Base-by-base conservation (phyloP, 805 yeast genomes). In the Scheffersomyces ergatensis region DNA sequence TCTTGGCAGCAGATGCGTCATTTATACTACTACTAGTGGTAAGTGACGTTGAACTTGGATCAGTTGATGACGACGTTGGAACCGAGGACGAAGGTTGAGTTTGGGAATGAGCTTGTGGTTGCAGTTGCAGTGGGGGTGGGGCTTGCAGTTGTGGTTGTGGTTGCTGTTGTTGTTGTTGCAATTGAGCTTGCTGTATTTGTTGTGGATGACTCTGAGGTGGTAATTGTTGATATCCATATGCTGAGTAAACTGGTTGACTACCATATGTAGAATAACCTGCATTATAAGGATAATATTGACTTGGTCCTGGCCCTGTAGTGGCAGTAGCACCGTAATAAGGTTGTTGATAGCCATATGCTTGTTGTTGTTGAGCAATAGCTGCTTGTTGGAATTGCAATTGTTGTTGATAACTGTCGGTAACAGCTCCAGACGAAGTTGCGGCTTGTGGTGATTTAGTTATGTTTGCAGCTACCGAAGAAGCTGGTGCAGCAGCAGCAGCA, bases 221-320 rank as follows among this genome's bases (percentile, higher is more conserved):
- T 14, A 27, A 29, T 33, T 31, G 35, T 36, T 40, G 40, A 31
- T 40, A 40, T 16, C 44, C 44, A 33, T 40, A 40, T 9, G 32
- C 18, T n/a, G 35, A 26, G 13, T 40, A 38, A 6, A 30, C 40
- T 5, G 34, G 25, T 24, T 40, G 37, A 30, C 19, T 30, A 16
- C 36, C 36, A 21, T 40, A 40, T 33, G 35, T 18, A 15, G 33
- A 16, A 18, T 42, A 42, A 16, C 34, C 30, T n/a, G n/a, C n/a
- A n/a, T n/a, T n/a, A 13, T 38, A 30, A 17, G 30, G 45, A 25
- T 40, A 40, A 25, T 38, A 29, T 18, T 33, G 38, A 20, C 34
- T 34, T 21, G 34, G 26, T 2, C 32, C 29, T n/a, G 31, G 30
- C 12, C 19, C 34, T n/a, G n/a, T n/a, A 16, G 38, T 8, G 16